A percentile compares a stretch with the other conserved stretches of the same genome.
phyloP scores from a whole-genome alignment of 2,329 filamentous ascomycete species.

The Cladosporium sp. region DNA sequence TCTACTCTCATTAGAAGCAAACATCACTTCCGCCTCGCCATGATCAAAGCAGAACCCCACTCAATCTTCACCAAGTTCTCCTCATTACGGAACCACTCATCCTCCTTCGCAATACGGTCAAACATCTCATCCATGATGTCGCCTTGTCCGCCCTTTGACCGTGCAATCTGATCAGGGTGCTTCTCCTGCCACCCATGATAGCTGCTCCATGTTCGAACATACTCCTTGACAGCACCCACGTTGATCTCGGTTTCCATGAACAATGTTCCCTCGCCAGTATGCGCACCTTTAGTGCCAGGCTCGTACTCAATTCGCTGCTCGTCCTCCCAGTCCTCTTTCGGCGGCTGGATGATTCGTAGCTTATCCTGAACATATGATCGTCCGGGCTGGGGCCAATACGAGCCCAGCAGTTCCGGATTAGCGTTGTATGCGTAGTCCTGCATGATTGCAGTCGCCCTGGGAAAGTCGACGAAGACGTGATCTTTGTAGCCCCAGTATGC shows the following conservation, averaged over 20 bases:
- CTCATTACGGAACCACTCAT: constrained; percentile 53
- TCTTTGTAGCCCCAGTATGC: constrained; percentile 69
- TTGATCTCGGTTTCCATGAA: constrained; percentile 58
- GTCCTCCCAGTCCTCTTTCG: constrained; percentile 53
- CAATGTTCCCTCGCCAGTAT: constrained; percentile 42
- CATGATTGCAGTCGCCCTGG: constrained; percentile 55
- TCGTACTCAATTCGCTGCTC: constrained; percentile 59
- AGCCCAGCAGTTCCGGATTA: constrained; percentile 53
- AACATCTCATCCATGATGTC: constrained; percentile 65
- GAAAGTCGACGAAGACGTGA: constrained; percentile 58
- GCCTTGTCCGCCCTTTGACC: constrained; percentile 56
- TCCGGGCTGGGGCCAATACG: constrained; percentile 64
- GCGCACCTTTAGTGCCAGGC: constrained; percentile 47
- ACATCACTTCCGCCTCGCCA: constrained; percentile 46
- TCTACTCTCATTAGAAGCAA: neutral
- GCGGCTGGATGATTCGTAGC: constrained; percentile 54
- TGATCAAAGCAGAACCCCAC: constrained; percentile 62
- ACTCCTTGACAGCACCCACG: constrained; percentile 61
- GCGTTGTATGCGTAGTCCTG: constrained; percentile 56
- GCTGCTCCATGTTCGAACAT: constrained; percentile 61
- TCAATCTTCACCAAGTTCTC: constrained; percentile 56
- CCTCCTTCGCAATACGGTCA: constrained; percentile 57
- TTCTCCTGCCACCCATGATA: constrained; percentile 60
- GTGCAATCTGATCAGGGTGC: constrained; percentile 52
- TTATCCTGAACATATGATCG: constrained; percentile 56